phyloP scores from a whole-genome alignment of 2,329 filamentous ascomycete genomes.

The Bipolaris zeicola region DNA sequence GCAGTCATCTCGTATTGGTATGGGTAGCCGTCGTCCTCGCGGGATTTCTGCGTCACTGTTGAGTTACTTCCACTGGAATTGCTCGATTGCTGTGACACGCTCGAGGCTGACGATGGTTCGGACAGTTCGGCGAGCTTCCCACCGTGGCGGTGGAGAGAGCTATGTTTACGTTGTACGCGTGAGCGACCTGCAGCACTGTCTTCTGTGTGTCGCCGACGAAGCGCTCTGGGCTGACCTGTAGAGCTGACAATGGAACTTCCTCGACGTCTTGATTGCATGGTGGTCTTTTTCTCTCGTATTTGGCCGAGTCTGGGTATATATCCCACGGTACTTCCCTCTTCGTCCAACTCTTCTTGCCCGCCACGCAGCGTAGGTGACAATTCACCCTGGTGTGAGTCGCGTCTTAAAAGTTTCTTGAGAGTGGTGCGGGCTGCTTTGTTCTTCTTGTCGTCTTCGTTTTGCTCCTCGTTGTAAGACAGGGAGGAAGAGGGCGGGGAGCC shows the following conservation, averaged over 20 bases:
- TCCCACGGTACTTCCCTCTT: slow-evolving; percentile 27
- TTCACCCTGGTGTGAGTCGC: slow-evolving; percentile 23
- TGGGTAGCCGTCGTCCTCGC: slow-evolving; percentile 42
- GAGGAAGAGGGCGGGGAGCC: slow-evolving; percentile 23
- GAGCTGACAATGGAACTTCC: slow-evolving; percentile 32
- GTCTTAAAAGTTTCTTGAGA: slow-evolving; percentile 29
- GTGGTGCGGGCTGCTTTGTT: slow-evolving; percentile 26
- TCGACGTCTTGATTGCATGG: slow-evolving; percentile 24
- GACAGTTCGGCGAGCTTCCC: slow-evolving; percentile 38
- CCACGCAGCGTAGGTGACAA: slow-evolving; percentile 15
- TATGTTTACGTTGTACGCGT: slow-evolving; percentile 40
- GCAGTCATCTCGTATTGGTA: slow-evolving; percentile 28
- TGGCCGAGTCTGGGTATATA: slow-evolving; percentile 50
- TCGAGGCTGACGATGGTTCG: slow-evolving; percentile 52
- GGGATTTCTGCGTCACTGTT: slow-evolving; percentile 53
- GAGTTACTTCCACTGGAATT: slow-evolving; percentile 54
- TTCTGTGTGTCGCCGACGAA: slow-evolving; percentile 27
- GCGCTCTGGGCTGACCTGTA: slow-evolving; percentile 18
- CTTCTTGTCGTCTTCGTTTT: slow-evolving; percentile 31
- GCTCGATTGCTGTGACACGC: slow-evolving; percentile 49
- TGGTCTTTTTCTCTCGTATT: slow-evolving; percentile 49
- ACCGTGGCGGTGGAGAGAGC: slow-evolving; percentile 42
- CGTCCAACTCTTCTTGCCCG: slow-evolving; percentile 22
- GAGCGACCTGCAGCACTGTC: slow-evolving; percentile 34
- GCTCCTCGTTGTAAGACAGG: slow-evolving; percentile 28